phyloP scores from a whole-genome alignment of 2,329 filamentous ascomycete genomes.

The Ophiostoma sp. region DNA sequence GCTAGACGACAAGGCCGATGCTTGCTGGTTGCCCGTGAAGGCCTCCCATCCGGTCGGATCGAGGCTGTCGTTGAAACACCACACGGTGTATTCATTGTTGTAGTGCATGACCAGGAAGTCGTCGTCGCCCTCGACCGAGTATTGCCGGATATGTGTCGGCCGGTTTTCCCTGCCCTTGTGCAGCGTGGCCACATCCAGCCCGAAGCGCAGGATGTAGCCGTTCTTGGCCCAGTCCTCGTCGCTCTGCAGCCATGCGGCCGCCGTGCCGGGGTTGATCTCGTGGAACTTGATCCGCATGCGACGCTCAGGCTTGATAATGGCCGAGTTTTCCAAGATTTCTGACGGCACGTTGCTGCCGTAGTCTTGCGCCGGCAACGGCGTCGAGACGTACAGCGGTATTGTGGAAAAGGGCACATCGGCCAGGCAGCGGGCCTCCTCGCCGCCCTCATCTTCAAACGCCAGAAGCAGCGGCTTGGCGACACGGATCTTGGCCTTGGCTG shows the following conservation, averaged over 20 bases:
- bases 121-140: conserved; percentile 26
- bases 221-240: conserved; percentile 23
- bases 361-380: not conserved
- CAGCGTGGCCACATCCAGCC: conserved; percentile 24
- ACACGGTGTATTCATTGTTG: conserved; percentile 24
- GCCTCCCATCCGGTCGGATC: not conserved
- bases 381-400: conserved; percentile 23
- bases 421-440: conserved; percentile 15
- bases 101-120: conserved; percentile 26
- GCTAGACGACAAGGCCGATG: not conserved
- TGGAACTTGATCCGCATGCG: conserved; percentile 17
- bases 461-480: conserved; percentile 25
- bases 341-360: not conserved
- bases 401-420: conserved; percentile 20
- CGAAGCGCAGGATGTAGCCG: conserved; percentile 24
- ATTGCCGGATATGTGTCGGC: conserved; percentile 21
- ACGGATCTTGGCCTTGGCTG: conserved; percentile 19
- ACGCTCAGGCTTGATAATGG: conserved; percentile 8
- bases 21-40: not conserved
- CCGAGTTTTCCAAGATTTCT: not conserved
- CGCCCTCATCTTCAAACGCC: conserved; percentile 24
- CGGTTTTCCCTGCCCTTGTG: not conserved
- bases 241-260: conserved; percentile 24
- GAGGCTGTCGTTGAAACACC: conserved; percentile 23
- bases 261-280: conserved; percentile 15